Evolutionary conservation across 805 yeast species (phyloP).

Genomic region (Cyberlindnera japonica): DNA sequence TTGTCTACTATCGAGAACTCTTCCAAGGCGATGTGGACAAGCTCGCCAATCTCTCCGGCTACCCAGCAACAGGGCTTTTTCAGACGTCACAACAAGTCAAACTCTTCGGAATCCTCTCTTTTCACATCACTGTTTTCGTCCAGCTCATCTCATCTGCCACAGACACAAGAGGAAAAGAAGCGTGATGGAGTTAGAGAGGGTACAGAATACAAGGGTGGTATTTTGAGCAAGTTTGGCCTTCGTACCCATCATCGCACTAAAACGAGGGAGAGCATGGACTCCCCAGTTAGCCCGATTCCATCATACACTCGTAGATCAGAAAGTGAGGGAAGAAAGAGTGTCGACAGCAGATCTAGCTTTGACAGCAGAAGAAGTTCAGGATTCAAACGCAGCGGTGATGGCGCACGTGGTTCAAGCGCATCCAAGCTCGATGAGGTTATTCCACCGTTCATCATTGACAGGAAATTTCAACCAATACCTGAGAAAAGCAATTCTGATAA

Average conservation of each 20-base stretch:
- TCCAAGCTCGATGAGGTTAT: slow-evolving; percentile 10
- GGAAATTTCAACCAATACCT: slow-evolving; percentile 37
- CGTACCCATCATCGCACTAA: slow-evolving; percentile 16
- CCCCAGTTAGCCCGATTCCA: slow-evolving; percentile 21
- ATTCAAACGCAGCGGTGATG: slow-evolving; percentile 7
- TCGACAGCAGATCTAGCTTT: slow-evolving; percentile 8
- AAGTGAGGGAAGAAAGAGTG: slow-evolving; percentile 5
- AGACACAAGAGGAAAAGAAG: slow-evolving; percentile 19
- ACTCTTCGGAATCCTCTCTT: slow-evolving; percentile 52
- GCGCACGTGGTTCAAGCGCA: slow-evolving; percentile 3
- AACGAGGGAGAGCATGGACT: slow-evolving; percentile 13
- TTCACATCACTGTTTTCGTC: slow-evolving; percentile 37
- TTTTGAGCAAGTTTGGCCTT: slow-evolving; percentile 23
- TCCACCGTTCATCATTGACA: slow-evolving; percentile 28
- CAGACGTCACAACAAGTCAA: slow-evolving; percentile 61
- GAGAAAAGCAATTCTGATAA: slow-evolving; percentile 30
- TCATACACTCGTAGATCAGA: slow-evolving; percentile 1
- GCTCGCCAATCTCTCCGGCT: slow-evolving; percentile 36
- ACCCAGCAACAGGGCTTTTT: slow-evolving; percentile 45
- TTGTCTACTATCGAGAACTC: slow-evolving; percentile 36
- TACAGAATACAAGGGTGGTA: slow-evolving; percentile 18
- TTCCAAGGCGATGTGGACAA: slow-evolving; percentile 19
- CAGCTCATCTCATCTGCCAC: slow-evolving; percentile 27
- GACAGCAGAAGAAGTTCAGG: too few relatives aligned
- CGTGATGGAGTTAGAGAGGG: slow-evolving; percentile 4